Evolutionary conservation across 805 yeast species (phyloP), one percentile per base, ranked within the genome.

Genomic region (Kodamaea hsintzibuensis): DNA sequence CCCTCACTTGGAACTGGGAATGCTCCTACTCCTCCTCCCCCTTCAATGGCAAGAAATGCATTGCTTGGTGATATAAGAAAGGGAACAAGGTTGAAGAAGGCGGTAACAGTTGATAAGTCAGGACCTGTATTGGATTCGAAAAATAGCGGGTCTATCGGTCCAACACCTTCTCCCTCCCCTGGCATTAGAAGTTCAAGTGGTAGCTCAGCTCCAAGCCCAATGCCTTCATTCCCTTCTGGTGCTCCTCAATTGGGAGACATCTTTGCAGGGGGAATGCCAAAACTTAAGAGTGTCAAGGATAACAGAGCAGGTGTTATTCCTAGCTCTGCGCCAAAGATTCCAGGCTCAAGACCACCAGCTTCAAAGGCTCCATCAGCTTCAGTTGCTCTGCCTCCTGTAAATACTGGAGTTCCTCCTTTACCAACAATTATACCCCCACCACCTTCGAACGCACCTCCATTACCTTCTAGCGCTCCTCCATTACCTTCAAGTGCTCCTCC

Each of bases 11-110:
- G 70, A 42, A 60, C 74, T 48, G 51, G 68, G 49, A 56, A 56
- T 1, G 42, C 49, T 12, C 27, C 22, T 2, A 10, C 38, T 3
- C 13, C 17, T 35, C 65, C 63, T 14, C 67, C 73, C 8, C 59
- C 71, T 5, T 50, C 57, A 12, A 57, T 58, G 53, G 69, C 79
- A 9, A 63, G 80, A 49, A 80, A 77, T 53, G 80, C 81, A 1
- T 64, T 93, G 50, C 76, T 93, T 22, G 90, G 95, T 30, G 96
- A 89, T 66, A 93, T 93, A 59, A 82, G 91, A 62, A 88, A 88
- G 55, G 81, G 80, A 2, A 64, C 72, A 55, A 64, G 57, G 44
- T 62, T 76, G 47, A 77, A 76, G 60, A 76, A 76, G 53, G 75
- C 78, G 1, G 71, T 68, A 47, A 77, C 80, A 1, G 74, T 76